These are phyloP conservation scores for Fusarium setosum DNA, from an alignment of 2,329 filamentous ascomycete genomes.

Conservation along the genomic window DNA sequence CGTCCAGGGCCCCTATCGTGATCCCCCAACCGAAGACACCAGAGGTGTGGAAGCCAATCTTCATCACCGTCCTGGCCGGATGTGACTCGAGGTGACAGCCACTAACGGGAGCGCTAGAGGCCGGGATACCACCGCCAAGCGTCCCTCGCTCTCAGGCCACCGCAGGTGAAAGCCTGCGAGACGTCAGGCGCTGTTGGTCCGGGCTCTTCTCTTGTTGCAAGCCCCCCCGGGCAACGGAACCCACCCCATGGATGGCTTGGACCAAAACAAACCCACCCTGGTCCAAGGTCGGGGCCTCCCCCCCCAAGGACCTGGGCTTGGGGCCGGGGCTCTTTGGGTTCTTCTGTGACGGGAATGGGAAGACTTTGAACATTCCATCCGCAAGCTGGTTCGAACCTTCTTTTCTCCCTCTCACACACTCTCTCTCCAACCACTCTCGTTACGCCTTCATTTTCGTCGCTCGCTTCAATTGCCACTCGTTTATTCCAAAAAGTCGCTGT, in stretches of 20 bases:
- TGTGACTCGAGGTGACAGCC: slow-evolving; percentile 33
- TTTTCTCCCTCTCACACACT: slow-evolving; percentile 1
- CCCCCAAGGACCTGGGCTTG: slow-evolving; percentile 2
- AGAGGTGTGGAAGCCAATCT: slow-evolving; percentile 28
- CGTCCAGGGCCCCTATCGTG: slow-evolving; percentile 1
- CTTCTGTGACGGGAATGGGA: slow-evolving; percentile 8
- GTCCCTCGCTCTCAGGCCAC: slow-evolving; percentile 18
- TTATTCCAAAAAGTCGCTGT: slow-evolving; percentile 26
- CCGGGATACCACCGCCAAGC: slow-evolving; percentile 26
- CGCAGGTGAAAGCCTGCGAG: slow-evolving; percentile 17
- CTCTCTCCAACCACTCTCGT: slow-evolving; percentile 23
- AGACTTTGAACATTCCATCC: slow-evolving; percentile 31
- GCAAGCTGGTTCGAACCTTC: slow-evolving; percentile 22
- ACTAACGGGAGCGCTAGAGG: slow-evolving; percentile 32
- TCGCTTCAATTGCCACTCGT: slow-evolving; percentile 15
- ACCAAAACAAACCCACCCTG: slow-evolving; percentile 35
- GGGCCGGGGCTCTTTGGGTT: slow-evolving; percentile 4
- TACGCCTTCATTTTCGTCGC: slow-evolving; percentile 1
- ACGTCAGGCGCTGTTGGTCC: slow-evolving; percentile 32
- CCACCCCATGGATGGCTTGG: slow-evolving; percentile 32
- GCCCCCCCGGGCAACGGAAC: slow-evolving; percentile 35
- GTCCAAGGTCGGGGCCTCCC: slow-evolving; percentile 9
- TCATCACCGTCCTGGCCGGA: slow-evolving; percentile 38
- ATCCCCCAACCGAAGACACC: slow-evolving; percentile 21
- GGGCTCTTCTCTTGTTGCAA: slow-evolving; percentile 25